phyloP scores from a whole-genome alignment of 768 basidiomycete genomes.

The Kwoniella newhampshirensis region DNA sequence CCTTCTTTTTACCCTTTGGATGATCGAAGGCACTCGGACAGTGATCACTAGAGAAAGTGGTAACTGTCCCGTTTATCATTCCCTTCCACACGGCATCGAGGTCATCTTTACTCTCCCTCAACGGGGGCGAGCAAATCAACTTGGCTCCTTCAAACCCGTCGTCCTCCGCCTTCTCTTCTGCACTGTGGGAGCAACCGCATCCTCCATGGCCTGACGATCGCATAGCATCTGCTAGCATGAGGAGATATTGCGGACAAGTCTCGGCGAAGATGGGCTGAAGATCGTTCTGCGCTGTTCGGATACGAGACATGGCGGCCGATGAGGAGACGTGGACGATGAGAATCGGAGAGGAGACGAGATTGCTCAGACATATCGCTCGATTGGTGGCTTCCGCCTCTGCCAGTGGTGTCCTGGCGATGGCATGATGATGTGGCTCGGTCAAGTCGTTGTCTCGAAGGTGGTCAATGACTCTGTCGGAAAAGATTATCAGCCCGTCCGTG shows the following conservation, averaged over 20 bases:
- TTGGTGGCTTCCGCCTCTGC: conserved; percentile 52
- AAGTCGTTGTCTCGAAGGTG: conserved; percentile 41
- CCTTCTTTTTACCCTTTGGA: conserved; percentile 39
- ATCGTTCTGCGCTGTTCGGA: conserved; percentile 47
- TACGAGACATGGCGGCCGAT: conserved; percentile 39
- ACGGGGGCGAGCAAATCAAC: conserved; percentile 47
- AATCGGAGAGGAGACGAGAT: conserved; percentile 49
- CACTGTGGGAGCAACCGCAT: conserved; percentile 6
- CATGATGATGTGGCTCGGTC: conserved; percentile 48
- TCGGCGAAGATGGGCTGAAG: conserved; percentile 46
- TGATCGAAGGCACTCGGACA: conserved; percentile 48
- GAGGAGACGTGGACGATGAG: conserved; percentile 51
- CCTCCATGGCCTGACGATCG: conserved; percentile 46
- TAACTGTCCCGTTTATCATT: conserved; percentile 46
- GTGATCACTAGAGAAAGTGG: conserved; percentile 50
- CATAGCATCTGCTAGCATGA: conserved; percentile 47
- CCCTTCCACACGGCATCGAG: conserved; percentile 46
- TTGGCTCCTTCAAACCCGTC: conserved; percentile 38
- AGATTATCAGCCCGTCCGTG: conserved; percentile 19
- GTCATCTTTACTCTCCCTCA: conserved; percentile 43
- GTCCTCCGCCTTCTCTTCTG: neutral
- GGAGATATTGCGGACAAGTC: conserved; percentile 51
- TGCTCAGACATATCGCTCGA: conserved; percentile 47
- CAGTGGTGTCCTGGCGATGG: conserved; percentile 43
- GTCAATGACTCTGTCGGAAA: conserved; percentile 46